A percentile compares a stretch with the other conserved stretches of the same genome.
Evolutionary conservation across 805 yeast genomes (phyloP).

Genomic region (Wickerhamomyces xylosicus): DNA sequence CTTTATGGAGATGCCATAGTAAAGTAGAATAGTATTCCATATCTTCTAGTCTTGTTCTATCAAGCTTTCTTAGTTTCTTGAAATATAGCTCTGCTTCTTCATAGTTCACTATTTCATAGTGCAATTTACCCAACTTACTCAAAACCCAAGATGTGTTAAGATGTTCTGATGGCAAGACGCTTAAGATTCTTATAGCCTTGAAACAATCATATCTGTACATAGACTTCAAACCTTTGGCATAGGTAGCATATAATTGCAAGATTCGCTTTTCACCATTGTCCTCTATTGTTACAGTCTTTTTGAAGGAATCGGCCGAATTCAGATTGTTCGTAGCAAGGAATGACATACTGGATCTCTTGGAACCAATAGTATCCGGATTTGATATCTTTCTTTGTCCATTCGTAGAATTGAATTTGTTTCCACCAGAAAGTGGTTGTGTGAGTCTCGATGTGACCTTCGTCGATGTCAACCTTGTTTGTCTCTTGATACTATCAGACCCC

Average conservation of each 20-base stretch:
- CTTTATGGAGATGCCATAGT: conserved; percentile 86
- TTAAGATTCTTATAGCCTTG: conserved; percentile 64
- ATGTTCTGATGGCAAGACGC: conserved; percentile 52
- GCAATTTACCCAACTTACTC: conserved; percentile 67
- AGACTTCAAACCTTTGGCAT: conserved; percentile 54
- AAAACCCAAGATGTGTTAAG: conserved; percentile 77
- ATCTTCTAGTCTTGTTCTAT: conserved; percentile 72
- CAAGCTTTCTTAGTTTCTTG: conserved; percentile 48
- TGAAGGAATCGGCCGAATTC: neutral
- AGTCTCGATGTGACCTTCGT: conserved; percentile 38
- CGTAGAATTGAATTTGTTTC: conserved; percentile 7
- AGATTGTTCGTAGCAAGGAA: conserved; percentile 5
- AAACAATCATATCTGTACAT: conserved; percentile 64
- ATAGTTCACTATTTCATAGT: conserved; percentile 83
- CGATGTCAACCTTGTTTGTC: conserved; percentile 24
- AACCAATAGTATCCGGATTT: conserved; percentile 8
- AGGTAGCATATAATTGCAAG: conserved; percentile 35
- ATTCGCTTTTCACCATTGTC: conserved; percentile 30
- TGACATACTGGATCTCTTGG: conserved; percentile 11
- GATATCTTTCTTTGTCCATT: conserved; percentile 4
- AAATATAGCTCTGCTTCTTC: conserved; percentile 63
- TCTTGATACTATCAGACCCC: conserved; percentile 14
- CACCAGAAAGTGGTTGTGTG: conserved; percentile 27
- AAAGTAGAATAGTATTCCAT: conserved; percentile 89
- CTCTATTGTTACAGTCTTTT: conserved; percentile 12